Evolutionary conservation across 2,329 filamentous ascomycete genomes (phyloP), one percentile per base, ranked within the genome.

Genomic region (Stemphylium vesicarium): DNA sequence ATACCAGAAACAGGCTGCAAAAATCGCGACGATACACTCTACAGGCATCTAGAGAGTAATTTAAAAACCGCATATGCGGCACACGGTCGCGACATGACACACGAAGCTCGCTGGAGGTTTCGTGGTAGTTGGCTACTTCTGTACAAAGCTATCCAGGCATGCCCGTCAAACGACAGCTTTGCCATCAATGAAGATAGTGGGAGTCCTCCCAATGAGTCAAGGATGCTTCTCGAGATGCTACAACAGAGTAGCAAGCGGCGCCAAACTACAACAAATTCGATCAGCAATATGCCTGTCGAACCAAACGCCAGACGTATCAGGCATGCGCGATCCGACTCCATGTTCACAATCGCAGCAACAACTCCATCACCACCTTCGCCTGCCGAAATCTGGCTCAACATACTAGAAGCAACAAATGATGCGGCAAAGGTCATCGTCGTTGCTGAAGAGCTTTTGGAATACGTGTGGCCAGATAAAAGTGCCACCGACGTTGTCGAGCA

Each of bases 111-210:
- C 4, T 66, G 60, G 60, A 38, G 39, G n/a, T 60, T 62, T 46
- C 60, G 59, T 6, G 66, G 64, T 24, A 57, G 61, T 38, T 60
- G 56, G 50, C 46, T 70, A 9, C 20, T 69, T 4, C 46, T 70
- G 2, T 24, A 56, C 18, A 57, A 56, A 38, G 57, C 59, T 1
- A 47, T 62, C 18, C 53, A 66, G 24, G 46, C 50, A 10, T 66
- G 54, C 18, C 42, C 56, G 1, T 64, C 56, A 2, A 63, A 69
- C 15, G 49, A 62, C 7, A 42, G 31, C 24, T 63, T 60, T 38
- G 46, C 50, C n/a, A 53, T 60, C 18, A 49, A 59, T 39, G 33
- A 48, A 13, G 16, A 33, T 13, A 33, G 35, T 9, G 37, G 46
- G 20, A 11, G 32, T 0, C 5, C 1, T 8, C 6, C 20, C 1